Evolutionary conservation across 176 grass and related monocot species (phyloP).

Genomic region (Zizania latifolia): DNA sequence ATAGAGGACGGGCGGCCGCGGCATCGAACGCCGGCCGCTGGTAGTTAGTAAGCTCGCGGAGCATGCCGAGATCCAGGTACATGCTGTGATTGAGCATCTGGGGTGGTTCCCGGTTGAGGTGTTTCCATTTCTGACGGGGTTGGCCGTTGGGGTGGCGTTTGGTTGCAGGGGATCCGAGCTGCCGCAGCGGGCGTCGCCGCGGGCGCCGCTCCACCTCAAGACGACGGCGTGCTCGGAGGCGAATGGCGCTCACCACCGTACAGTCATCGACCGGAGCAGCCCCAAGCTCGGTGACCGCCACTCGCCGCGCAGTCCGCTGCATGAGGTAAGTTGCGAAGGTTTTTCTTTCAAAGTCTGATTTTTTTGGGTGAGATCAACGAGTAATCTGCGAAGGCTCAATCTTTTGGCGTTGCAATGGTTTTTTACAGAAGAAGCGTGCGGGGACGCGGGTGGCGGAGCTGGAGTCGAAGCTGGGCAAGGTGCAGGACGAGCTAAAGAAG

Average conservation of each 20-base stretch:
- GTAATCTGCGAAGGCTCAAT: not conserved
- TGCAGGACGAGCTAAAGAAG: conserved; percentile 94
- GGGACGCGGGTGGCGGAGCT: conserved; percentile 63
- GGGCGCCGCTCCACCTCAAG: conserved; percentile 79
- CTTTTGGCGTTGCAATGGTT: not conserved
- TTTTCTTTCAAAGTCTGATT: accelerated
- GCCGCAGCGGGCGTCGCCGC: conserved; percentile 60
- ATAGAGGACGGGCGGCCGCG: not conserved
- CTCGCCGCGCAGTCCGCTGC: conserved; percentile 63
- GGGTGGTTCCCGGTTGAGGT: too few relatives aligned
- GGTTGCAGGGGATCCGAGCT: conserved; percentile 61
- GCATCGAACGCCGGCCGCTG: not conserved
- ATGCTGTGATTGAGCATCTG: not conserved
- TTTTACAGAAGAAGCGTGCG: conserved; percentile 56
- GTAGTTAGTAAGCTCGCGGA: not conserved
- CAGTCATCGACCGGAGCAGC: conserved; percentile 47
- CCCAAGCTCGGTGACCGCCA: conserved; percentile 68
- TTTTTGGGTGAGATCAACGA: accelerated
- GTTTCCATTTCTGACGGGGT: not conserved
- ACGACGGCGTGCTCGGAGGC: conserved; percentile 55
- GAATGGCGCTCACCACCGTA: conserved; percentile 60
- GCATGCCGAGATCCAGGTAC: conserved; percentile 63
- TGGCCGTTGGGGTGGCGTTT: not conserved
- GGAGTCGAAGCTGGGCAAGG: conserved; percentile 71
- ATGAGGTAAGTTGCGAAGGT: conserved; percentile 32